Evolutionary conservation across 75 land plant species (phyloP), one percentile per base, ranked within the genome.

Genomic region (Cunninghamia lanceolata): DNA sequence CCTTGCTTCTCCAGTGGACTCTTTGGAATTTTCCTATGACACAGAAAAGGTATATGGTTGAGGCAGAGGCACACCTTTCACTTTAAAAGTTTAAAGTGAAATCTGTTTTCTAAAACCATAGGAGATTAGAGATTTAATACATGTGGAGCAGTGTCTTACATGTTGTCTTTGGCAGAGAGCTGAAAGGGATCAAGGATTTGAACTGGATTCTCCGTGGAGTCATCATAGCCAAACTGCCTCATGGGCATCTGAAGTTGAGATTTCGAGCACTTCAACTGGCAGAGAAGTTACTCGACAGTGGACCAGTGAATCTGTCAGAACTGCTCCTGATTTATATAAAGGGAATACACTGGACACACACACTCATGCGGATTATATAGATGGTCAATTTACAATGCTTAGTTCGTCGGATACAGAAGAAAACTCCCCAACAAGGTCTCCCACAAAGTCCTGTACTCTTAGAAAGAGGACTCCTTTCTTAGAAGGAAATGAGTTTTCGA

Each of bases 1-100:
- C 36, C 89, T 95, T 40, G 93, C 92, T n/a, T 77, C 91, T 30
- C 83, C 83, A 47, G 83, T 16, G 38, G 83, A 82, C 21, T 21
- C 83, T 28, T 28, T 52, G 34, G 83, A 47, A 52, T 82, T 50
- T 52, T 56, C 83, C 32, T 82, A 52, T 43, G 83, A 78, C 46
- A 43, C 53, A 50, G 83, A 82, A 82, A 82, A 82, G 83, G 83
- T 82, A 47, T 78, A 42, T 59, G 28, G 46, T 21, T 47, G 13
- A 78, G 81, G 21, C 45, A 78, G 45, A 42, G 81, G 38, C 34
- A 82, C 35, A 52, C 35, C 35, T 50, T 52, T 32, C 56, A 47
- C 83, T 82, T 34, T 81, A 47, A 32, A 15, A 47, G 59, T 82
- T 34, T 81, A 47, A 32, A 15, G 53, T 50, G 56, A 82, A 30